Evolutionary conservation across 202 grass and related monocot genomes (phyloP), one percentile per base, ranked within the genome.

Genomic region (Musa balbisiana): DNA sequence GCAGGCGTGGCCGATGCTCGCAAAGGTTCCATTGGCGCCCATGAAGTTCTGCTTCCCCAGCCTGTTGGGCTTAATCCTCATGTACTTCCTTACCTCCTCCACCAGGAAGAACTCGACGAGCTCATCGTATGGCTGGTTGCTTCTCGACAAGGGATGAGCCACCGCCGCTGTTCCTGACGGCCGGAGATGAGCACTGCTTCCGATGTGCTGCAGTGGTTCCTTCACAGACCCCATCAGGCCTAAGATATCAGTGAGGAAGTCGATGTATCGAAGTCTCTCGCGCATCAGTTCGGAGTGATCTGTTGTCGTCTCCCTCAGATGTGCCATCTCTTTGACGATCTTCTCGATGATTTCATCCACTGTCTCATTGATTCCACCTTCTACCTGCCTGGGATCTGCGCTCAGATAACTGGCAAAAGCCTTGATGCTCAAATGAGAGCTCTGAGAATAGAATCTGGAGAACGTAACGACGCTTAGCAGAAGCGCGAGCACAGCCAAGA

Each of bases 1-100:
- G 51, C 78, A 80, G 27, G 78, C 78, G 25, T 80, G 78, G 12
- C 78, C 78, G 33, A 80, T 80, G 78, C 78, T 80, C 21, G 78
- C 50, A 33, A 73, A 80, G 54, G 78, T 80, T 16, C 69, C 78
- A 20, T 80, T 80, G 56, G 78, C 78, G 21, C 78, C 78, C 56
- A 80, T 53, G 33, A 80, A 80, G 58, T 80, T 80, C 49, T 73
- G 55, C 58, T 73, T 80, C 78, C 69, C 69, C 15, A 80, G 23
- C 69, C 78, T 70, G 78, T 73, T 80, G 11, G 78, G 78, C 69
- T 80, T 80, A 6, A 50, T 49, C n/a, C 21, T 64, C 22, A 51
- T 17, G 58, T 80, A 80, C 56, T 80, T 80, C 3, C 68, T 21
- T 1, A 80, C 54, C 78, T 80, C 78, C 25, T 80, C 78, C 69